phyloP scores from a whole-genome alignment of 768 basidiomycete species.

The Hygrocybe punicea region DNA sequence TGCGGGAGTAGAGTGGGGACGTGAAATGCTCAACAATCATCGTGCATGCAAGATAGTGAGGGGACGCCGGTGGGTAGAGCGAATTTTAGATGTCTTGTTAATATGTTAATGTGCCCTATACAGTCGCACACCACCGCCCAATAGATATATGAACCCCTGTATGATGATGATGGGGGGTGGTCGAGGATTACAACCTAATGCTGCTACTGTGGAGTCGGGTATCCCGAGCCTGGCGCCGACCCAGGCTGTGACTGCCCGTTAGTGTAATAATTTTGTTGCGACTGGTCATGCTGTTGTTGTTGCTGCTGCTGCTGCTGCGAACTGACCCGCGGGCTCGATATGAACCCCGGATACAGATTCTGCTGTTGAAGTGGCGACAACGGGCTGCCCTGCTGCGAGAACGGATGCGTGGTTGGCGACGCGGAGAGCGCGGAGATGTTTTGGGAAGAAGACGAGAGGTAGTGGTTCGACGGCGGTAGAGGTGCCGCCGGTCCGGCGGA shows the following conservation, averaged over 20 bases:
- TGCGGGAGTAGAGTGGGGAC: too few species aligned
- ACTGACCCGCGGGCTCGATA: slow-evolving; percentile 32
- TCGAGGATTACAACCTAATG: neutral
- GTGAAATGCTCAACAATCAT: too few species aligned
- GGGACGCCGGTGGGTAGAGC: too few species aligned
- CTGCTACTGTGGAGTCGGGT: slow-evolving; percentile 43
- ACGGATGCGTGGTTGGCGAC: slow-evolving; percentile 35
- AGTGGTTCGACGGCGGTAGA: slow-evolving; percentile 26
- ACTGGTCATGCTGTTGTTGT: slow-evolving; percentile 6
- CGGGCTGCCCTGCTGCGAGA: slow-evolving; percentile 10
- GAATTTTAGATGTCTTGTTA: too few species aligned
- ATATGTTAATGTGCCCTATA: too few species aligned
- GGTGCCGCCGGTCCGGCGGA: slow-evolving; percentile 31
- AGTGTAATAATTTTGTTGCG: slow-evolving; percentile 14
- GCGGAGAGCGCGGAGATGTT: slow-evolving; percentile 45
- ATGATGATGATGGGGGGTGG: neutral
- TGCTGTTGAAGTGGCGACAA: slow-evolving; percentile 22
- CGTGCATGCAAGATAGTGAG: too few species aligned
- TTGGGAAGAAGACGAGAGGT: slow-evolving; percentile 45
- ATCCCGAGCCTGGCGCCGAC: slow-evolving; percentile 46
- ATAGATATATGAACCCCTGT: too few species aligned
- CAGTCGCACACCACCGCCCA: too few species aligned
- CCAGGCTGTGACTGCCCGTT: slow-evolving; percentile 11
- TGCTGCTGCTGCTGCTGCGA: slow-evolving; percentile 7
- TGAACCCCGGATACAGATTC: slow-evolving; percentile 35